Evolutionary conservation across 2,329 filamentous ascomycete species (phyloP).

Genomic region (Onygena corvina): DNA sequence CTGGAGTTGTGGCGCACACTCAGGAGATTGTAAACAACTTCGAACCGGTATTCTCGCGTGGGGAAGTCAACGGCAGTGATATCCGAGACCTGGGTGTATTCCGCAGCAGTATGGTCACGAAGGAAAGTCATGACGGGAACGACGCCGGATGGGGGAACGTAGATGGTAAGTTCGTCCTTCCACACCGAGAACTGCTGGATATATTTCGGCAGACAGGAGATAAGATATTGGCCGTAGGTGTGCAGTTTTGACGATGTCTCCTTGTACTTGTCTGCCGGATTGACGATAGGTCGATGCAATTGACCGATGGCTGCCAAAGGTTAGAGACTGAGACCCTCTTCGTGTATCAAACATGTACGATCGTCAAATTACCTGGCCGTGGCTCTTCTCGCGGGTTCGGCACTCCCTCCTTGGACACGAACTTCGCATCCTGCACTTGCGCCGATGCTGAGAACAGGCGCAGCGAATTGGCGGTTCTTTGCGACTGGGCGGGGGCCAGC

Average conservation of each 20-base stretch:
- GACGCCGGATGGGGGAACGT: slow-evolving; percentile 77
- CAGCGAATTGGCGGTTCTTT: slow-evolving; percentile 24
- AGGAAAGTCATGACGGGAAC: slow-evolving; percentile 88
- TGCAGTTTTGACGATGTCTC: slow-evolving; percentile 80
- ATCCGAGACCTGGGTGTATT: slow-evolving; percentile 86
- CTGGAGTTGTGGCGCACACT: slow-evolving; percentile 93
- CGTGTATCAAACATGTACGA: neutral
- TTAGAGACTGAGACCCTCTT: neutral
- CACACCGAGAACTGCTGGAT: slow-evolving; percentile 98
- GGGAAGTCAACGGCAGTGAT: slow-evolving; percentile 95
- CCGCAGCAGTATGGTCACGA: slow-evolving; percentile 94
- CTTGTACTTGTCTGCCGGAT: slow-evolving; percentile 85
- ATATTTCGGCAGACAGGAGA: slow-evolving; percentile 94
- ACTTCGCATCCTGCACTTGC: slow-evolving; percentile 35
- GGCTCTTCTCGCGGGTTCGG: slow-evolving; percentile 56
- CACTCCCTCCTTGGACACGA: slow-evolving; percentile 46
- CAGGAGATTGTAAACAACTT: slow-evolving; percentile 94
- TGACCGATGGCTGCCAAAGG: slow-evolving; percentile 39
- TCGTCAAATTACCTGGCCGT: slow-evolving; percentile 35
- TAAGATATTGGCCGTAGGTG: slow-evolving; percentile 89
- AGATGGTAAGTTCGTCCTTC: slow-evolving; percentile 97
- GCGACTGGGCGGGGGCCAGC: slow-evolving; percentile 26
- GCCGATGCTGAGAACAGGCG: slow-evolving; percentile 27
- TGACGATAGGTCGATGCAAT: slow-evolving; percentile 68
- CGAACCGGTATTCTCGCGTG: slow-evolving; percentile 88